Percentiles rank a stretch among this genome's conserved stretches.
Conservation (phyloP, 192 early-diverging fungal species). For the Martensiomyces pterosporus region DNA sequence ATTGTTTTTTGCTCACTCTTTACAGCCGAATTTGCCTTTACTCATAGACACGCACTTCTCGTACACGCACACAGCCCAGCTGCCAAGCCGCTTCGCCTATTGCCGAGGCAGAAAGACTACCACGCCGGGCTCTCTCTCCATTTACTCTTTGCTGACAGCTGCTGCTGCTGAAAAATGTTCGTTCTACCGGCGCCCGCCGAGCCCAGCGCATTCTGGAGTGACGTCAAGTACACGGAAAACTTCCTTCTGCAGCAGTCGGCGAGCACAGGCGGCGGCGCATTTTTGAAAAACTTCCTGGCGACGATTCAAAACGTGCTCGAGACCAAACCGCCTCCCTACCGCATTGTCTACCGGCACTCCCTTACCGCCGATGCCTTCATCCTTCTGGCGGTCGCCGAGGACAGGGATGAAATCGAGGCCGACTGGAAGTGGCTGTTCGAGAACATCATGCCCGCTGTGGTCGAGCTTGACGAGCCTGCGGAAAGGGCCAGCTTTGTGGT, state of each 20-base stretch:
- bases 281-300: constrained; percentile 69
- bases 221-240: constrained; percentile 56
- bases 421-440: constrained; percentile 89
- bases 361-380: constrained; percentile 57
- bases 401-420: constrained; percentile 72
- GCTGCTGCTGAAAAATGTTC: constrained; percentile 49
- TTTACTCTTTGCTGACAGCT: too few species aligned
- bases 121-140: neutral
- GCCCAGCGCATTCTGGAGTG: constrained; percentile 66
- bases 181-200: constrained; percentile 46
- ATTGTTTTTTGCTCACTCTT: constrained; percentile 1
- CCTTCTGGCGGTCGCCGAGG: constrained; percentile 81
- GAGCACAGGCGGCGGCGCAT: constrained; percentile 51
- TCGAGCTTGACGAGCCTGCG: constrained; percentile 65
- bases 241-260: constrained; percentile 70
- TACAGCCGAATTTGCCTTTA: neutral
- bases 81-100: too few species aligned
- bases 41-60: neutral
- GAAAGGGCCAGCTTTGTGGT: constrained; percentile 85
- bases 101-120: too few species aligned
- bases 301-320: constrained; percentile 96
- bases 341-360: constrained; percentile 73
- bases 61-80: too few species aligned
- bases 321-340: constrained; percentile 87
- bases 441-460: constrained; percentile 69